Evolutionary conservation across 345 rosid genomes (phyloP).

Genomic region (Citrus glauca): DNA sequence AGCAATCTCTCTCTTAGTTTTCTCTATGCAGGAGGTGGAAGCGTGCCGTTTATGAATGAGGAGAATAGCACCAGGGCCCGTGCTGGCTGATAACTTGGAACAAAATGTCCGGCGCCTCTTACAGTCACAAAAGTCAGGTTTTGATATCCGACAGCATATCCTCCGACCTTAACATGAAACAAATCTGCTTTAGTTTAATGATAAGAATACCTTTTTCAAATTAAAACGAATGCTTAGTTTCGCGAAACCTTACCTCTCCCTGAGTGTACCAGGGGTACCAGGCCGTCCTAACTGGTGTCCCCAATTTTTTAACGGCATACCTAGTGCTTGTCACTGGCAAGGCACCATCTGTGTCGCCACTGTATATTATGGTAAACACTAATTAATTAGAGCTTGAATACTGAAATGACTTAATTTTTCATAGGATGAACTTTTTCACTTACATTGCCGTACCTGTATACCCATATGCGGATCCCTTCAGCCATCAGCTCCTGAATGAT

Average conservation of each 20-base stretch:
- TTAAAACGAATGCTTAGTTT: background rate
- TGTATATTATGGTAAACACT: background rate
- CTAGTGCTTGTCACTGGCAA: slow-evolving; percentile 16
- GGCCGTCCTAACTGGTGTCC: background rate
- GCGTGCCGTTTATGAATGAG: slow-evolving; percentile 15
- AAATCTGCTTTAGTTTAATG: background rate
- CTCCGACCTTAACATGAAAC: slow-evolving; percentile 9
- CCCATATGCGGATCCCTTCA: slow-evolving; percentile 10
- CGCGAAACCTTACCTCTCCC: slow-evolving; percentile 17
- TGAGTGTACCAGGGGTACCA: slow-evolving; percentile 22
- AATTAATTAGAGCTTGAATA: background rate
- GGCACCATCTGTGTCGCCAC: slow-evolving; percentile 23
- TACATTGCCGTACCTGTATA: slow-evolving; percentile 5
- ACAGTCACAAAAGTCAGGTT: slow-evolving; percentile 21
- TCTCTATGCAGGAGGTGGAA: slow-evolving; percentile 21
- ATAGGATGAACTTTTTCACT: background rate
- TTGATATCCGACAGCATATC: slow-evolving; percentile 18
- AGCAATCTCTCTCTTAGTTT: background rate
- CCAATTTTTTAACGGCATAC: slow-evolving; percentile 18
- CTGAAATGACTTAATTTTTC: background rate
- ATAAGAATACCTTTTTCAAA: background rate
- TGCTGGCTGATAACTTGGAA: slow-evolving; percentile 25
- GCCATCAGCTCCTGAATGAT: slow-evolving; percentile 23
- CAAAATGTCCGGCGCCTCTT: slow-evolving; percentile 24
- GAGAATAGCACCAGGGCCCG: slow-evolving; percentile 16